Evolutionary conservation across 2,329 filamentous ascomycete genomes (phyloP).

Genomic region (Colletotrichum sp.): DNA sequence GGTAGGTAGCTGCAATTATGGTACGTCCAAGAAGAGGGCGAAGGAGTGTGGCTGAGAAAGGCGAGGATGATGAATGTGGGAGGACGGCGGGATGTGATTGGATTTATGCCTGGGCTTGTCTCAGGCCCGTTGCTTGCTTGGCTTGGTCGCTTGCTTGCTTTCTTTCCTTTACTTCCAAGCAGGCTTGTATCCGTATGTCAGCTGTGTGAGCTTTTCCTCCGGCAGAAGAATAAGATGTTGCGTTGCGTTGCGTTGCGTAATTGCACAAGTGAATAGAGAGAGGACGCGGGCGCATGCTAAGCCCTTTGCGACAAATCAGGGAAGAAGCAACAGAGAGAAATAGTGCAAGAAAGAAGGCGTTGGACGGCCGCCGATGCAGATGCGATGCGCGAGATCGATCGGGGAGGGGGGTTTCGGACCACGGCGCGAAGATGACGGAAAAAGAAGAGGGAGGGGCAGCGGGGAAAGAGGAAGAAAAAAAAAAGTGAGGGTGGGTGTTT

Average conservation of each 20-base stretch:
- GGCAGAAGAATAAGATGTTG: background rate
- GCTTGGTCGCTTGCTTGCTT: background rate
- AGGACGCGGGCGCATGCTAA: background rate
- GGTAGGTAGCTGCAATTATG: background rate
- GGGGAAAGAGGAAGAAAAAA: background rate
- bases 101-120: conserved; percentile 9
- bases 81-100: background rate
- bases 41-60: background rate
- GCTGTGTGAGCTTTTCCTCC: background rate
- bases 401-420: background rate
- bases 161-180: background rate
- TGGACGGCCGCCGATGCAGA: background rate
- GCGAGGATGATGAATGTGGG: background rate
- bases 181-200: background rate
- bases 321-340: background rate
- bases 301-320: background rate
- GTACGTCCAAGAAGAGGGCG: background rate
- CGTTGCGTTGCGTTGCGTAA: background rate
- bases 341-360: background rate
- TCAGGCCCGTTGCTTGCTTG: background rate
- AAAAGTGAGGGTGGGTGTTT: background rate
- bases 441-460: background rate
- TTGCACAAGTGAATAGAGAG: background rate
- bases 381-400: conserved; percentile 12
- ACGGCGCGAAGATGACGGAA: background rate